Conservation (phyloP, 208 protist species). For the Zelonia costaricensis region DNA sequence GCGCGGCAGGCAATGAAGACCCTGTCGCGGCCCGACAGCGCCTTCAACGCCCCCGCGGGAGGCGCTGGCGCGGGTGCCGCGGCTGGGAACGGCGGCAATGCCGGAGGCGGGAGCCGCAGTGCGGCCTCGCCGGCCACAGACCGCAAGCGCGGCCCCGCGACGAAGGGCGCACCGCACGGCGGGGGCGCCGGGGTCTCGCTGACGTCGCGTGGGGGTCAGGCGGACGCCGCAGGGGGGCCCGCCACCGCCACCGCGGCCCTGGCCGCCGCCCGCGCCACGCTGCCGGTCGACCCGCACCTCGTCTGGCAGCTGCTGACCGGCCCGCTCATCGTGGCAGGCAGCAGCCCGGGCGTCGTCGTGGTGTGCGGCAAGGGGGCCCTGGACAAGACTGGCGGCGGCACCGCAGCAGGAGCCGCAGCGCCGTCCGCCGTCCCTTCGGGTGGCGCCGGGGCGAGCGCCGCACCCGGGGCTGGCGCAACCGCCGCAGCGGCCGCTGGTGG, state of each 20-base stretch:
- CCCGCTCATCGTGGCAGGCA: conserved; percentile 4
- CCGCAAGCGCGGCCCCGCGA: background rate
- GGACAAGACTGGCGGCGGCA: no score
- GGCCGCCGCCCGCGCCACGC: conserved; percentile 9
- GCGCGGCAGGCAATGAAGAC: conserved; percentile 20
- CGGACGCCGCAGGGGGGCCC: background rate
- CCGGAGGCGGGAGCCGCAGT: background rate
- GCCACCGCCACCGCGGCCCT: conserved; percentile 6
- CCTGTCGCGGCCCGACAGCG: conserved; percentile 8
- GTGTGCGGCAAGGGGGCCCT: no score
- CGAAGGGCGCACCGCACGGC: conserved; percentile 4
- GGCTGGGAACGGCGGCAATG: background rate
- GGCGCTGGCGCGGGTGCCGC: background rate
- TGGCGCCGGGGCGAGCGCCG: no score
- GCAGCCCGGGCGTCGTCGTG: background rate
- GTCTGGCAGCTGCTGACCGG: conserved; percentile 18
- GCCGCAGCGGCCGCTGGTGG: no score
- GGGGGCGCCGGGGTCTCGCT: background rate
- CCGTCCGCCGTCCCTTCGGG: no score
- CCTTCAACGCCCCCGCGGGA: background rate
- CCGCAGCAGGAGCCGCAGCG: no score
- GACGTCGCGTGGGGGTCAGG: conserved; percentile 2
- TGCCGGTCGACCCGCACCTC: conserved; percentile 13
- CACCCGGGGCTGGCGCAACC: no score
- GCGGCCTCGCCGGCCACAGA: background rate